Evolutionary conservation across 2,329 filamentous ascomycete species (phyloP), one percentile per base, ranked within the genome.

Genomic region (Paracorniculantispora psalliotae): DNA sequence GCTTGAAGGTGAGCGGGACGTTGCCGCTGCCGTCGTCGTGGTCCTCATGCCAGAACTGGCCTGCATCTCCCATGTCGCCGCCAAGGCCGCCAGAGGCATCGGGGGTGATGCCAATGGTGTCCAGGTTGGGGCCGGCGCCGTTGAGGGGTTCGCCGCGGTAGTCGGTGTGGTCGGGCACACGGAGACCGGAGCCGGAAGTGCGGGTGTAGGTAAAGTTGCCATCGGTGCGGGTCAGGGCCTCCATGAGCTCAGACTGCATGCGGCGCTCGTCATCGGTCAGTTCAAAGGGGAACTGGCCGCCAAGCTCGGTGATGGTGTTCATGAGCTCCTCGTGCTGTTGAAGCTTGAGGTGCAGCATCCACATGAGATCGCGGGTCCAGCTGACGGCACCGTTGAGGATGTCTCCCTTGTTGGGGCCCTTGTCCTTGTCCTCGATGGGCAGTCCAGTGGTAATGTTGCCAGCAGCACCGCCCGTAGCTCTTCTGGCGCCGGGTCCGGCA

Each of bases 321-420:
- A 89, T 85, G 52, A 97, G 82, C 69, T 96, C 89, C 63, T 96
- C 89, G 71, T 96, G 91, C 73, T 96, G 91, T 70, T 94, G 88
- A 64, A 96, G 82, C 76, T 96, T 96, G 69, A 90, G 82, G 69
- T 96, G 87, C 61, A 96, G 79, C 77, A 96, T 88, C 94, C 94
- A 97, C 91, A 97, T 96, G 55, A 99, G 81, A 75, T 99, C 94
- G 63, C 93, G 86, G 62, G 91, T 97, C 94, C 94, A 99, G 75
- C 91, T 92, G 57, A 97, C 94, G 35, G 93, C 90, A 30, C 94
- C 93, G 69, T 97, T 97, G 67, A 99, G 87, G 61, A 99, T 97
- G 67, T 99, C 94, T 51, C 94, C 94, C 77, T 99, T 99, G 80
- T 97, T 97, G 6, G 94, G 94, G 0, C 94, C 94, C 71, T 97